Evolutionary conservation across 1,284 basidiomycete genomes (phyloP), one percentile per base, ranked within the genome.

Genomic region (Sporisorium reilianum): DNA sequence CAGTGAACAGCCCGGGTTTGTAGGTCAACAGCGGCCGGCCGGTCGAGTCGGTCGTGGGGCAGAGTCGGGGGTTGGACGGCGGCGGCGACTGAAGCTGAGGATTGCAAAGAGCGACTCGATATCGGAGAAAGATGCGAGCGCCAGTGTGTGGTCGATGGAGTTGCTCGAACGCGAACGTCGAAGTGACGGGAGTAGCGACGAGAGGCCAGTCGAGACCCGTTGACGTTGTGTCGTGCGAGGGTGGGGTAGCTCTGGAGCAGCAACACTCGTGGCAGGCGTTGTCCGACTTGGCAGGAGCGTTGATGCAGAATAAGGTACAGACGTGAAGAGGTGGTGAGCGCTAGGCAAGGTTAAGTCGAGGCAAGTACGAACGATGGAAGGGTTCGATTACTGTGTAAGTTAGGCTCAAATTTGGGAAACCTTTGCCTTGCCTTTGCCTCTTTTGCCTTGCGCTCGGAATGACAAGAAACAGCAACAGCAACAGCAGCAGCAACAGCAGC

Each of bases 41-140:
- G 53, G 25, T 18, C 16, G n/a, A n/a, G n/a, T n/a, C n/a, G n/a
- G n/a, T n/a, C n/a, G 40, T 22, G 12, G 20, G 23, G 14, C 11
- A 34, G 22, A 42, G 25, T 32, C 40, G 26, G 16, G 5, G 22
- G 48, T 14, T 55, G 46, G 53, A 36, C 45, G 53, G 38, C 44
- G 53, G 45, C 45, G 38, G 45, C 18, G 32, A 53, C 57, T 59
- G 40, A 32, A 30, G n/a, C n/a, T 16, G 45, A 10, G 46, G 5
- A 10, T 30, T 23, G 23, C 18, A 12, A 30, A 28, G 45, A 48
- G 46, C 26, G 46, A 48, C 10, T 28, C 28, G 46, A 48, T n/a
- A n/a, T 30, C 16, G 45, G 25, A 6, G 16, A 28, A 14, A 25
- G 26, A 48, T 20, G 46, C 26, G 28, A 18, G 46, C 11, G 46